A percentile compares a stretch with the other conserved stretches of the same genome.
phyloP scores from a whole-genome alignment of 139 green algal species.

The Haematococcus lacustris region DNA sequence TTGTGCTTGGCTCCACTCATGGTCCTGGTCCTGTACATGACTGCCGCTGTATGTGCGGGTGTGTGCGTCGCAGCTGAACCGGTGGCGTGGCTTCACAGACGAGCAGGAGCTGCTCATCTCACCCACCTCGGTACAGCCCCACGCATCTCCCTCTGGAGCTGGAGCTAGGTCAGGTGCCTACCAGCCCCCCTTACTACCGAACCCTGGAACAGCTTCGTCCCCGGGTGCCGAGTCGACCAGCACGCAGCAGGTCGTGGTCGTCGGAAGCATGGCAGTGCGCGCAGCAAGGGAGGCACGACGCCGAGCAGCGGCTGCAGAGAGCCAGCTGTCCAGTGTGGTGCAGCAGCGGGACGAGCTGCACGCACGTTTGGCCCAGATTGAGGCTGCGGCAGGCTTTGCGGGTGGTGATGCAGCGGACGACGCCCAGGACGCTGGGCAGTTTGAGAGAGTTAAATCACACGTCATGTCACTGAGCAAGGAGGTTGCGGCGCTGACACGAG shows the following conservation, averaged over 20 bases:
- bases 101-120: background rate
- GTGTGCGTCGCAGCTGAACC: conserved; percentile 9
- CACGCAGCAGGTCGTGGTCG: background rate
- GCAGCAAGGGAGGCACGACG: conserved; percentile 17
- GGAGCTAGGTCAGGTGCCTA: background rate
- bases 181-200: background rate
- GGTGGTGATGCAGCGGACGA: background rate
- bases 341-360: background rate
- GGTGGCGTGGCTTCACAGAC: conserved; percentile 20
- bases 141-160: too few species aligned
- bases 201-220: background rate
- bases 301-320: background rate
- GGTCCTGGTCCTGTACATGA: too few species aligned
- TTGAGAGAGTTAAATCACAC: conserved; percentile 1
- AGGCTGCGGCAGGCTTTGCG: background rate
- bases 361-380: background rate
- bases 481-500: conserved; percentile 19
- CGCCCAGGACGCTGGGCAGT: background rate
- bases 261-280: conserved; percentile 18
- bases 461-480: conserved; percentile 11
- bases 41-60: too few species aligned
- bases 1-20: too few species aligned
- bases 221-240: background rate
- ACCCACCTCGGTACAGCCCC: background rate
- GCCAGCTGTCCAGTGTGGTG: background rate